Conservation (phyloP, 2,329 filamentous ascomycete genomes). For the Penicillium sp. region DNA sequence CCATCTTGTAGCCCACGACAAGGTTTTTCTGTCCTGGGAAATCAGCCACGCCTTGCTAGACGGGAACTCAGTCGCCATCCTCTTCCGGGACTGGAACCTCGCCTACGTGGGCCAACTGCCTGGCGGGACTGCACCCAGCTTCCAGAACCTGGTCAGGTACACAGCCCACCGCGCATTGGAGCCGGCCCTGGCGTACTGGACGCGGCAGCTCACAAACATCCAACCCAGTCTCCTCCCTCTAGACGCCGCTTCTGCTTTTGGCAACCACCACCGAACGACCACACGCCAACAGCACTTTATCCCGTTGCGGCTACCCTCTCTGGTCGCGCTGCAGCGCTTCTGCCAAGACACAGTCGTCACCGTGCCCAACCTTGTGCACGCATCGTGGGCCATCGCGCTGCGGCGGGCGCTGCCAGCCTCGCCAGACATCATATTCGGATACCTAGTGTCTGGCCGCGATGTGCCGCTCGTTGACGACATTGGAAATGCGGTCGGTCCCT, state of each 20-base stretch:
- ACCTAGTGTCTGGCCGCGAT: slow-evolving; percentile 48
- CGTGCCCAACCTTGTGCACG: slow-evolving; percentile 64
- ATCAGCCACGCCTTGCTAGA: slow-evolving; percentile 59
- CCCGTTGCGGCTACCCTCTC: slow-evolving; percentile 36
- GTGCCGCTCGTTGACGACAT: no score
- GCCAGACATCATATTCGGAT: slow-evolving; percentile 66
- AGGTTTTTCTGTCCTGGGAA: slow-evolving; percentile 52
- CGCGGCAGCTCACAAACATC: slow-evolving; percentile 36
- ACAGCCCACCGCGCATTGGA: slow-evolving; percentile 33
- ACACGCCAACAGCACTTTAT: slow-evolving; percentile 29
- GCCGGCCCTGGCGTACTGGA: slow-evolving; percentile 42
- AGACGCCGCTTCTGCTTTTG: no score
- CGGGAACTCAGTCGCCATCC: slow-evolving; percentile 55
- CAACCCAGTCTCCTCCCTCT: slow-evolving; percentile 44
- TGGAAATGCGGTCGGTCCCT: no score
- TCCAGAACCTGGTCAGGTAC: slow-evolving; percentile 43
- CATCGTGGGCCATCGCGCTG: slow-evolving; percentile 71
- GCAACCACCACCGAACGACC: slow-evolving; percentile 38
- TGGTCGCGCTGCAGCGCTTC: slow-evolving; percentile 37
- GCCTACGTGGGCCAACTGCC: slow-evolving; percentile 51
- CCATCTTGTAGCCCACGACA: no score
- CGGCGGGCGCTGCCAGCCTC: slow-evolving; percentile 66
- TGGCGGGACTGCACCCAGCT: slow-evolving; percentile 38
- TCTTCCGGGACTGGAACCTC: slow-evolving; percentile 50
- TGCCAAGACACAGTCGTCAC: slow-evolving; percentile 53